Evolutionary conservation across 352 stramenopile genomes (phyloP), one percentile per base, ranked within the genome.

Genomic region (Pythium plurisporium): DNA sequence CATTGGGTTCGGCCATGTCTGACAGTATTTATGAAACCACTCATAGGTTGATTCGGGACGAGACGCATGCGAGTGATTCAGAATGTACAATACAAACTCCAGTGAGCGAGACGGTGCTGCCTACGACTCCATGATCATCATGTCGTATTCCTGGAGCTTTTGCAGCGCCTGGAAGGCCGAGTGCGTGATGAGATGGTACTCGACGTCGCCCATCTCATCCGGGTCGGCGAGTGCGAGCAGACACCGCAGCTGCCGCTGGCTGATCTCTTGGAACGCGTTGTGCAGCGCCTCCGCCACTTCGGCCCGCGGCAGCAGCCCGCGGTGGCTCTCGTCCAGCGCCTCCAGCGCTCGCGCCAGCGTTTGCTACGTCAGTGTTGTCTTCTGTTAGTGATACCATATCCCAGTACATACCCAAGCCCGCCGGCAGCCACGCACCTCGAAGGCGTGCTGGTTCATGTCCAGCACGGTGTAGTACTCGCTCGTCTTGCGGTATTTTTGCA

Each of bases 131-230:
- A 75, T 65, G 49, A 89, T 78, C 76, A 89, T 91, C 68, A 82
- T 76, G 64, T 87, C 81, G 56, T 94, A 94, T 57, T 94, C 81
- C 49, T 94, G 76, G 17, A 94, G 69, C 56, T 87, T 88, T 64
- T 94, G 81, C 20, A 91, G 55, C 29, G 76, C 72, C 48, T 87
- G 79, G 60, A 91, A 94, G 7, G 70, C 79, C 20, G 77, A 89
- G 67, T 82, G 76, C 17, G 68, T 74, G 31, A 89, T 76, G 37
- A 87, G 63, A 20, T 67, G 71, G 64, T 89, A 91, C 58, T 94
- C 74, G 19, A 89, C 64, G 27, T 91, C 79, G 22, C 79, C 78
- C 72, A 83, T 82, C 30, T 88, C 69, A 56, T 89, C 73, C 2
- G 72, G 60, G 23, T 89, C 74, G 22, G 79, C 70, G 14, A 94